Conservation (phyloP, 352 stramenopile species). For the Blastocystis hominis region DNA sequence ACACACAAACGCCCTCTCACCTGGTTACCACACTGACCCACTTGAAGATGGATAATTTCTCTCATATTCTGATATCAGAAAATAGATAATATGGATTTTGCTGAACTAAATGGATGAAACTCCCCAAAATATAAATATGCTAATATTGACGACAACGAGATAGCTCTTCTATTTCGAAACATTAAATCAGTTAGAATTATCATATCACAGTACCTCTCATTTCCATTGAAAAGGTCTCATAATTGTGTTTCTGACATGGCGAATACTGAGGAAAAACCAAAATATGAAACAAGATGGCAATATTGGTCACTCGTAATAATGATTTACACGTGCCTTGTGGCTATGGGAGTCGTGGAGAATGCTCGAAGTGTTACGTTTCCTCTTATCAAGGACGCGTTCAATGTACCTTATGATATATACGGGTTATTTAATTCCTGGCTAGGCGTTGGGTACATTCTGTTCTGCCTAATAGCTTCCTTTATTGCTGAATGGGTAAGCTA, state of each 20-base stretch:
- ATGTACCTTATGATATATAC: background rate
- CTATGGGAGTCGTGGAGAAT: conserved; percentile 3
- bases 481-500: background rate
- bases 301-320: background rate
- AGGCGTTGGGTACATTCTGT: background rate
- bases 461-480: background rate
- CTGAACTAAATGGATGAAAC: no score
- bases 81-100: no score
- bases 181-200: no score
- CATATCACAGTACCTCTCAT: no score
- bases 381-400: background rate
- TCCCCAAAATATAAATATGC: no score
- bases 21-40: conserved; percentile 94
- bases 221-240: no score
- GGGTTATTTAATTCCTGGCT: background rate
- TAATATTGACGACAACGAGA: no score
- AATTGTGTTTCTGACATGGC: no score
- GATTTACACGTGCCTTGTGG: background rate
- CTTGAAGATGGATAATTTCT: conserved; percentile 95
- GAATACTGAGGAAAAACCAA: background rate
- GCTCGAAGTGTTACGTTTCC: background rate
- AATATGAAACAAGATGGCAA: background rate
- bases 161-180: no score
- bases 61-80: conserved; percentile 65
- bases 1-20: background rate